A percentile compares a stretch with the other conserved stretches of the same genome.
These are phyloP conservation scores for Sugiyamaella mastotermitis DNA, from an alignment of 805 yeast genomes.

Conservation along the genomic window DNA sequence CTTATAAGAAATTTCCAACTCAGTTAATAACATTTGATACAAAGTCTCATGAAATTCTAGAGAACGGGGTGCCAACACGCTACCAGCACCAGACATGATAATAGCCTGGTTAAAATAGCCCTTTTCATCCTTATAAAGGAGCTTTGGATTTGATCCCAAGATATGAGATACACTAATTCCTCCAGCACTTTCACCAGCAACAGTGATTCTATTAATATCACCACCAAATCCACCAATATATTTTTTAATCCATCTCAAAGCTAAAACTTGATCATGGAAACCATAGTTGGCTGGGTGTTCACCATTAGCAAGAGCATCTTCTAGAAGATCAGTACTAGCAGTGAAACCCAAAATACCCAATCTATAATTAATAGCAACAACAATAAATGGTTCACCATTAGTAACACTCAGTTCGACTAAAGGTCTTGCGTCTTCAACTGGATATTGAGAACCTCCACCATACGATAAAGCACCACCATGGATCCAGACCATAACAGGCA, in stretches of 20 bases:
- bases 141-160: too few relatives aligned
- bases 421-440: conserved; percentile 20
- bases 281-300: conserved; percentile 34
- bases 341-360: conserved; percentile 34
- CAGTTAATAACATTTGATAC: too few relatives aligned
- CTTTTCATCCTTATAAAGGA: too few relatives aligned
- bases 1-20: too few relatives aligned
- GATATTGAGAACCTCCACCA: conserved; percentile 29
- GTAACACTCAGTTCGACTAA: conserved; percentile 19
- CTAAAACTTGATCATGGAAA: conserved; percentile 32
- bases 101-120: too few relatives aligned
- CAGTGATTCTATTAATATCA: conserved; percentile 30
- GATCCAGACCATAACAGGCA: conserved; percentile 30
- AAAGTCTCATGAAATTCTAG: too few relatives aligned
- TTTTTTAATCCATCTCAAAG: conserved; percentile 33
- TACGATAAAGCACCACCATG: conserved; percentile 34
- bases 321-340: conserved; percentile 15
- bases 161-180: too few relatives aligned
- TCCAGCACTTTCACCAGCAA: conserved; percentile 37
- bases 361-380: conserved; percentile 31
- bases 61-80: too few relatives aligned
- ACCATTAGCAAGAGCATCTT: conserved; percentile 26
- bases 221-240: conserved; percentile 36
- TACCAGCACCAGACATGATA: too few relatives aligned
- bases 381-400: conserved; percentile 22